Conservation (phyloP, 208 protist species). For the Tritrichomonas foetus region DNA sequence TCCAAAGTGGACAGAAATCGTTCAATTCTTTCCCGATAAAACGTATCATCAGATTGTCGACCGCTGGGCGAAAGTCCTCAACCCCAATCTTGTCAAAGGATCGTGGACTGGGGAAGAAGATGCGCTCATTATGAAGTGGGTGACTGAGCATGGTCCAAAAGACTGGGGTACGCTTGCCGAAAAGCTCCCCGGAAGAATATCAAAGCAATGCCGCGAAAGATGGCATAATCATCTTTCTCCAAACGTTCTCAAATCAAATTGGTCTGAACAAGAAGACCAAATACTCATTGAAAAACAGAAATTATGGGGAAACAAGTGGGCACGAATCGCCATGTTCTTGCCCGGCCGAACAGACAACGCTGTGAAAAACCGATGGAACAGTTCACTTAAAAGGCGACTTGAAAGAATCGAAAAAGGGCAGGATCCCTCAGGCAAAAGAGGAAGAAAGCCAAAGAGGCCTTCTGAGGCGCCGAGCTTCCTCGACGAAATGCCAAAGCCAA, state of each 20-base stretch:
- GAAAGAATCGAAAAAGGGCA: not conserved
- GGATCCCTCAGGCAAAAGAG: not conserved
- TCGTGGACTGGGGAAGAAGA: not conserved
- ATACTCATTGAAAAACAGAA: not conserved
- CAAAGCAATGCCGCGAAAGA: not conserved
- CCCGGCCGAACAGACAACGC: not conserved
- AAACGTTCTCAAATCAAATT: not conserved
- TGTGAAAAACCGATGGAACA: not conserved
- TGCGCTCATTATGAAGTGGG: not conserved
- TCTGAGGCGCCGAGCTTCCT: not conserved
- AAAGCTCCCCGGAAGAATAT: not conserved
- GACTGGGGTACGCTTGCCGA: not conserved
- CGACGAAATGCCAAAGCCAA: not conserved
- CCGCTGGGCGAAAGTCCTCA: not conserved
- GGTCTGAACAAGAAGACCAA: not conserved
- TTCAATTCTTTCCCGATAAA: not conserved
- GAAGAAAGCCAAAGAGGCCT: not conserved
- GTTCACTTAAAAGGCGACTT: not conserved
- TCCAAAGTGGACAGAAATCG: not conserved
- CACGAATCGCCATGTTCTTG: not conserved
- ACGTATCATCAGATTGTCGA: not conserved
- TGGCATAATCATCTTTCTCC: not conserved
- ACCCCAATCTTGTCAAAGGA: not conserved
- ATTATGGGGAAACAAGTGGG: not conserved
- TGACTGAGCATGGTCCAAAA: not conserved